Percentiles rank a stretch among this genome's conserved stretches.
phyloP scores from a whole-genome alignment of 2,329 filamentous ascomycete genomes.

The Exophiala oligosperma region DNA sequence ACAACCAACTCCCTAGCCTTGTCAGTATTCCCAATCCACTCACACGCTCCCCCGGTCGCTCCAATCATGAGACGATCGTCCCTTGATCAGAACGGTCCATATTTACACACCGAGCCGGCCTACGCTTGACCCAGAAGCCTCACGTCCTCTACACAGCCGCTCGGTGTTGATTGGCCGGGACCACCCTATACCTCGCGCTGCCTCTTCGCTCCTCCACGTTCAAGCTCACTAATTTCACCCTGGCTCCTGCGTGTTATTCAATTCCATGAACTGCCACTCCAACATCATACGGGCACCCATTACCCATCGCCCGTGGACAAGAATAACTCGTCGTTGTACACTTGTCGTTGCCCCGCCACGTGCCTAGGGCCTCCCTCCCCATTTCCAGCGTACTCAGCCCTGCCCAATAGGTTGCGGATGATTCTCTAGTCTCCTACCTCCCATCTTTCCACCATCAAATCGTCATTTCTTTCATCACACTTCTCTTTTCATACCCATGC shows the following conservation, averaged over 20 bases:
- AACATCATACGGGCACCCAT: not conserved
- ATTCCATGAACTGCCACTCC: slow-evolving; percentile 7
- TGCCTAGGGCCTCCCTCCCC: slow-evolving; percentile 17
- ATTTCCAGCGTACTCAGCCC: slow-evolving; percentile 20
- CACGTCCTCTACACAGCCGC: slow-evolving; percentile 23
- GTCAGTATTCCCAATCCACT: not conserved
- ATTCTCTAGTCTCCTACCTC: slow-evolving; percentile 21
- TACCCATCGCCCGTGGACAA: slow-evolving; percentile 10
- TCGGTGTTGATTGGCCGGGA: slow-evolving; percentile 5
- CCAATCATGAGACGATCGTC: slow-evolving; percentile 7
- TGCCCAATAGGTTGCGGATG: slow-evolving; percentile 20
- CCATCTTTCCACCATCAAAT: slow-evolving; percentile 26
- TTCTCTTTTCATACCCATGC: slow-evolving; percentile 25
- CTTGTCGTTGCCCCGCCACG: slow-evolving; percentile 20
- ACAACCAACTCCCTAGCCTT: not conserved
- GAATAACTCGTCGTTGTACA: slow-evolving; percentile 24
- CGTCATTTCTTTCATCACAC: slow-evolving; percentile 30
- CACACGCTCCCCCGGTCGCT: not conserved
- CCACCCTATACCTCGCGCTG: slow-evolving; percentile 16
- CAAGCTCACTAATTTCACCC: slow-evolving; percentile 25
- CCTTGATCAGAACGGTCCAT: slow-evolving; percentile 23
- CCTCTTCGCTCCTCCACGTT: slow-evolving; percentile 8
- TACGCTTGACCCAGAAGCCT: slow-evolving; percentile 19
- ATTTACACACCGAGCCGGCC: slow-evolving; percentile 18
- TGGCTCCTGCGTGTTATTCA: slow-evolving; percentile 24